Base-by-base conservation (phyloP, 2,329 filamentous ascomycete genomes). In the Decorospora gaudefroyi region DNA sequence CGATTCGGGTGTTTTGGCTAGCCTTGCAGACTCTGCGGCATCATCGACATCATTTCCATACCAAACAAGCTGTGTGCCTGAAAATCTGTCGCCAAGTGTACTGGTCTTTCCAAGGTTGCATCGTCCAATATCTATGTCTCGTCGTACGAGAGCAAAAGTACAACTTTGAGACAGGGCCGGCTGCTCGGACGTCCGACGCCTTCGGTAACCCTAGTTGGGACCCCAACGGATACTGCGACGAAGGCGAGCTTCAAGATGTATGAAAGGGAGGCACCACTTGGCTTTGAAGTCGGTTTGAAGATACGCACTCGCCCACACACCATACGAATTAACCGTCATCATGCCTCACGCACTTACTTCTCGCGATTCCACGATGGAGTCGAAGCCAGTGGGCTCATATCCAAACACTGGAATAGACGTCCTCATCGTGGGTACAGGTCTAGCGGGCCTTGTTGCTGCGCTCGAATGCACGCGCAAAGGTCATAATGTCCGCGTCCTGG, bases 331-430 rank as follows among this genome's bases (percentile, higher is more conserved):
- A 38, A 23, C 29, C 22, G 27, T 32, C 40, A 61, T 31, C 36
- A 70, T 69, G 66, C 64, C 65, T 59, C 65, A 69, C 53, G 65
- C 74, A 64, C 68, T 73, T 30, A 75, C 75, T 36, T 69, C 74
- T 49, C 71, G 72, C 4, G 76, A 77, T 65, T 76, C 75, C 12
- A 72, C 68, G 16, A 67, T 67, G 61, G 73, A 75, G 47, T 64
- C 69, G 26, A 77, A 72, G 59, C 77, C 77, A 12, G 66, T 80
- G n/a, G 78, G 78, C 23, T 77, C 76, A 3, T 80, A 79, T 60
- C 72, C 74, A 15, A 55, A 67, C 10, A 67, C 62, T 45, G 67
- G 69, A 9, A 71, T 72, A 30, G 68, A 72, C 32, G 68, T 72
- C n/a, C 57, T 72, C 18, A 67, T 72, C 23, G 60, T 72, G 13